Evolutionary conservation across 2,329 filamentous ascomycete species (phyloP).

Genomic region (Colletotrichum sp.): DNA sequence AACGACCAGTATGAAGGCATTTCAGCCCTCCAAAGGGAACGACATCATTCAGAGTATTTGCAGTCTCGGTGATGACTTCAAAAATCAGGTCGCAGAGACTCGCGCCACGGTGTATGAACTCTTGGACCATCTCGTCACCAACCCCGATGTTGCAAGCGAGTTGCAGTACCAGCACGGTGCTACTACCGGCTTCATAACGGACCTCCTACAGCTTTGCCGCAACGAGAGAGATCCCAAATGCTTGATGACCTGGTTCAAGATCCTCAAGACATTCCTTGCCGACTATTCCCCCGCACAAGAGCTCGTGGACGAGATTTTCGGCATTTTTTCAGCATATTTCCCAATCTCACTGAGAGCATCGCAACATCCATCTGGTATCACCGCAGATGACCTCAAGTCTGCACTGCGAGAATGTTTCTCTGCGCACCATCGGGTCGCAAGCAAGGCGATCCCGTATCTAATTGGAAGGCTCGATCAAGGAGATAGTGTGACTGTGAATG

Average conservation of each 20-base stretch:
- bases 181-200: constrained; percentile 50
- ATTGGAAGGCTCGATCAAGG: constrained; percentile 64
- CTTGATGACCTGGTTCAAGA: constrained; percentile 62
- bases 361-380: constrained; percentile 53
- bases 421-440: constrained; percentile 50
- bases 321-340: constrained; percentile 64
- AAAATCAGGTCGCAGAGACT: constrained; percentile 55
- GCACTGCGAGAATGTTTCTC: constrained; percentile 60
- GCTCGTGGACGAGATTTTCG: constrained; percentile 56
- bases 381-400: constrained; percentile 60
- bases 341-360: constrained; percentile 62
- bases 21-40: constrained; percentile 52
- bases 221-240: constrained; percentile 63
- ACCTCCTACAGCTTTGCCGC: constrained; percentile 55
- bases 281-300: constrained; percentile 50
- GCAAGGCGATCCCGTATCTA: constrained; percentile 56
- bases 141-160: constrained; percentile 46
- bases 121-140: constrained; percentile 47
- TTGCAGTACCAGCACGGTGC: constrained; percentile 49
- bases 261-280: constrained; percentile 48
- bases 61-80: constrained; percentile 62
- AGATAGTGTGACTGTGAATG: constrained; percentile 61
- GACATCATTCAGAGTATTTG: constrained; percentile 55
- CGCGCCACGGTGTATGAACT: constrained; percentile 58
- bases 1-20: constrained; percentile 54